Conservation (phyloP, 2,329 filamentous ascomycete genomes). For the Cladophialophora yegresii region DNA sequence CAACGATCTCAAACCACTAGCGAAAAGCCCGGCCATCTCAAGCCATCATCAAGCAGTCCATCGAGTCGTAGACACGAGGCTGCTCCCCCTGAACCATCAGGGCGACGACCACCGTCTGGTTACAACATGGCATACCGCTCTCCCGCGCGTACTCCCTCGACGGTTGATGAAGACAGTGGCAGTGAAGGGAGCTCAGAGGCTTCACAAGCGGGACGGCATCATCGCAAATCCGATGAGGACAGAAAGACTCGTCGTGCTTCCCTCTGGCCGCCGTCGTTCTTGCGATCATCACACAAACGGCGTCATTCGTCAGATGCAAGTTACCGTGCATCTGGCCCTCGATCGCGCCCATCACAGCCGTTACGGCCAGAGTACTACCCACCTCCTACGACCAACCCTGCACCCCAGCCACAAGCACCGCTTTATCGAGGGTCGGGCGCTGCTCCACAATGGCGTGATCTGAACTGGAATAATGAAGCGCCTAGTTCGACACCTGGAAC, state of each 20-base stretch:
- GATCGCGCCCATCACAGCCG: conserved; percentile 20
- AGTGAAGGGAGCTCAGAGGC: conserved; percentile 42
- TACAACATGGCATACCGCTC: conserved; percentile 26
- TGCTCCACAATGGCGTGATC: conserved; percentile 27
- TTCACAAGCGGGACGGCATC: conserved; percentile 33
- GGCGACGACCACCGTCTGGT: conserved; percentile 20
- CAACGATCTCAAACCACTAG: conserved; percentile 32
- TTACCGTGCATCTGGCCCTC: conserved; percentile 25
- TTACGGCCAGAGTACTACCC: conserved; percentile 31
- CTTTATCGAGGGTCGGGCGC: conserved; percentile 19
- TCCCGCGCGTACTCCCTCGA: conserved; percentile 28
- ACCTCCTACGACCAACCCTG: conserved; percentile 26
- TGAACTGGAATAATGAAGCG: conserved; percentile 25
- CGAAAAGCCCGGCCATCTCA: conserved; percentile 8
- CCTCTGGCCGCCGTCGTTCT: conserved; percentile 32
- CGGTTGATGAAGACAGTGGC: conserved; percentile 30
- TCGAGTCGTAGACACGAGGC: conserved; percentile 13
- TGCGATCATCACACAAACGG: conserved; percentile 33
- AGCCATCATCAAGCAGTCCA: conserved; percentile 18
- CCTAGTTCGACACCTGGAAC: conserved; percentile 13
- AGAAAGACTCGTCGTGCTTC: conserved; percentile 28
- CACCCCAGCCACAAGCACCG: conserved; percentile 15
- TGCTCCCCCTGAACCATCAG: conserved; percentile 16
- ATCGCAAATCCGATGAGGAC: conserved; percentile 31
- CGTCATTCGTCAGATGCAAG: conserved; percentile 36